Percentiles rank a stretch among this genome's conserved stretches.
These are phyloP conservation scores for Byssothecium circinans DNA, from an alignment of 2,329 filamentous ascomycete species.

Conservation along the genomic window DNA sequence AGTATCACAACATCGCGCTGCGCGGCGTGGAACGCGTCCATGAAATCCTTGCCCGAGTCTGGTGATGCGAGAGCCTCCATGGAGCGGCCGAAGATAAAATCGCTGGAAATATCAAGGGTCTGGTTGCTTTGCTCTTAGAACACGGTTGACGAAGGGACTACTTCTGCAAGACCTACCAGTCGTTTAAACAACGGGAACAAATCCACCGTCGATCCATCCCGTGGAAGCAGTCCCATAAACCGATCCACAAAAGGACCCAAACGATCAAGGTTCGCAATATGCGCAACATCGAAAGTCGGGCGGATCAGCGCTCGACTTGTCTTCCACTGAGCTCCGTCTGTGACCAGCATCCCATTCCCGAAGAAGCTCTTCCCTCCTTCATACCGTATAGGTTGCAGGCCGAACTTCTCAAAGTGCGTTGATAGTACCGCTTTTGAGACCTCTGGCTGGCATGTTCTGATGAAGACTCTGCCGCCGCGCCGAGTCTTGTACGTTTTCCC, in stretches of 20 bases:
- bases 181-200: constrained; percentile 4
- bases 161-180: neutral
- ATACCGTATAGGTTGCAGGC: constrained; percentile 2
- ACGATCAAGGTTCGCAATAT: too few relatives aligned
- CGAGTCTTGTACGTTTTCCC: constrained; percentile 2
- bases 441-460: neutral
- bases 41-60: constrained; percentile 9
- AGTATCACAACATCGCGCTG: too few relatives aligned
- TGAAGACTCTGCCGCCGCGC: neutral
- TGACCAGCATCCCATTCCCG: too few relatives aligned
- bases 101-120: constrained; percentile 42
- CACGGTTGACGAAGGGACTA: neutral
- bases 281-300: too few relatives aligned
- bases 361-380: too few relatives aligned
- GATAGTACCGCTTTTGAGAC: constrained; percentile 5
- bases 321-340: too few relatives aligned
- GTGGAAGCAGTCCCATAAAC: too few relatives aligned
- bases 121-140: neutral
- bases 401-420: constrained; percentile 5
- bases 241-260: too few relatives aligned
- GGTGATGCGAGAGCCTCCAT: constrained; percentile 29
- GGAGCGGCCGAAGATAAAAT: constrained; percentile 46
- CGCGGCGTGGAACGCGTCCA: constrained; percentile 6
- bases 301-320: too few relatives aligned
- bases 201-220: too few relatives aligned